A percentile compares a stretch with the other conserved stretches of the same genome.
Conservation (phyloP, 306 rosid species). For the Corylus americana region DNA sequence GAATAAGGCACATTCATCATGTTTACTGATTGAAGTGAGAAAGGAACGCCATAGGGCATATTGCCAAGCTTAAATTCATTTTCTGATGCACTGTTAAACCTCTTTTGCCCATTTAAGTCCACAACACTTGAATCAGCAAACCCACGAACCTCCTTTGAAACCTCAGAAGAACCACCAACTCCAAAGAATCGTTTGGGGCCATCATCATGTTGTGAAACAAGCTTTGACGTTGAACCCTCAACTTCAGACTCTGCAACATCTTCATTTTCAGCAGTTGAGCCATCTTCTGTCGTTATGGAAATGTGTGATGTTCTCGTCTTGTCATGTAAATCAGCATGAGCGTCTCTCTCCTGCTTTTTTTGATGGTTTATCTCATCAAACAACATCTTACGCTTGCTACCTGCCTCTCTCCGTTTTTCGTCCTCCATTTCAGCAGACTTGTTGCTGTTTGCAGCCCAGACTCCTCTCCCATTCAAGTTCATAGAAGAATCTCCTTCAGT, state of each 20-base stretch:
- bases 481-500: constrained; percentile 56
- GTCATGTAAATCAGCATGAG: constrained; percentile 59
- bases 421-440: constrained; percentile 63
- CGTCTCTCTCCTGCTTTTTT: constrained; percentile 75
- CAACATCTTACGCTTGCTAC: constrained; percentile 61
- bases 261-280: constrained; percentile 90
- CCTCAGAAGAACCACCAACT: constrained; percentile 54
- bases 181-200: constrained; percentile 63
- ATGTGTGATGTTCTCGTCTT: constrained; percentile 67
- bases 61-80: constrained; percentile 67
- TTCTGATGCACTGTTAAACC: constrained; percentile 56
- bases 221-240: constrained; percentile 78
- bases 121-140: constrained; percentile 42
- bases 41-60: constrained; percentile 50
- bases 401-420: constrained; percentile 54
- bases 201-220: constrained; percentile 50
- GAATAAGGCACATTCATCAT: constrained; percentile 66
- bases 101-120: constrained; percentile 67
- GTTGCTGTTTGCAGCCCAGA: constrained; percentile 52
- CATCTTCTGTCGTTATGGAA: constrained; percentile 71
- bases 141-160: constrained; percentile 56
- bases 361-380: constrained; percentile 61
- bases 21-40: constrained; percentile 58
- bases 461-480: constrained; percentile 68
- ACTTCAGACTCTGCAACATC: constrained; percentile 94